These are phyloP conservation scores for Xylaria sp. DNA, from an alignment of 2,329 filamentous ascomycete species.

Conservation along the genomic window DNA sequence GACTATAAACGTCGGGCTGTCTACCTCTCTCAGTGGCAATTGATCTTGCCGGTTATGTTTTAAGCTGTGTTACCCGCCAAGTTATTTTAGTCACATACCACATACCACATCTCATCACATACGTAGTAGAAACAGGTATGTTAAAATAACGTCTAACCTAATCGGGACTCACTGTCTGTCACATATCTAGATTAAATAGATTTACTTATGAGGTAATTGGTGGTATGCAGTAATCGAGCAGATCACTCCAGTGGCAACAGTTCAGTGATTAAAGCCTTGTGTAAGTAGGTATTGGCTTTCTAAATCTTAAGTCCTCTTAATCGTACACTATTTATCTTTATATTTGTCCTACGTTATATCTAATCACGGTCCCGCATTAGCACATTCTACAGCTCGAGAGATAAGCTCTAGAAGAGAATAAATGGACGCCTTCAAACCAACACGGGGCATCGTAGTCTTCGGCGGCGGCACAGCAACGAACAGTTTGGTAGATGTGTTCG, in stretches of 20 bases:
- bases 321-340: too few species aligned
- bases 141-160: not conserved
- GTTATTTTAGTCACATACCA: not conserved
- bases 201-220: not conserved
- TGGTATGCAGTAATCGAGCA: too few species aligned
- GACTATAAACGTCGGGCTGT: slow-evolving; percentile 3
- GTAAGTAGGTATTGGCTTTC: too few species aligned
- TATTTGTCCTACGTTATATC: too few species aligned
- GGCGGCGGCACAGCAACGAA: slow-evolving; percentile 96
- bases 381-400: too few species aligned
- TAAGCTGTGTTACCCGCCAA: not conserved
- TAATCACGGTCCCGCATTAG: too few species aligned
- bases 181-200: not conserved
- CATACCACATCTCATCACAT: not conserved
- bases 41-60: not conserved
- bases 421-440: slow-evolving; percentile 40
- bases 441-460: slow-evolving; percentile 79
- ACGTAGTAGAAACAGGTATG: not conserved
- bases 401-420: not conserved
- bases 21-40: not conserved
- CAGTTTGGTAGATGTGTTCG: slow-evolving; percentile 91
- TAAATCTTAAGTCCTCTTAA: too few species aligned
- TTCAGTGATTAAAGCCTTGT: too few species aligned
- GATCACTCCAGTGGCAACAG: too few species aligned
- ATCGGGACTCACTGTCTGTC: not conserved